Evolutionary conservation across 1,284 basidiomycete species (phyloP).

Genomic region (Heterobasidion annosum): DNA sequence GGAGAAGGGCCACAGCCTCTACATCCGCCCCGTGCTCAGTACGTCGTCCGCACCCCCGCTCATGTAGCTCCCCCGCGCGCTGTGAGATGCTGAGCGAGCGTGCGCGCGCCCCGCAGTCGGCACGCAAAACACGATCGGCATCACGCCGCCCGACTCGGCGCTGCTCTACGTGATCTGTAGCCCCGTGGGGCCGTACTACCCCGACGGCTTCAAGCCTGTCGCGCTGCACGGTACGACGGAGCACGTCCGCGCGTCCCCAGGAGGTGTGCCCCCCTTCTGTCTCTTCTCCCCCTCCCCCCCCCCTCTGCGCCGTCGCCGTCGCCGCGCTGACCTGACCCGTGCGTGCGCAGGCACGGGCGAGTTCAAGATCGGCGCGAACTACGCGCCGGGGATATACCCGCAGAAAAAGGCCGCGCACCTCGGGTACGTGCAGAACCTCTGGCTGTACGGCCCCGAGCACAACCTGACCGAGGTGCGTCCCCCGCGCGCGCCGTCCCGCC

Average conservation of each 20-base stretch:
- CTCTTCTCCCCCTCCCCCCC: not conserved
- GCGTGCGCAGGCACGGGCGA: constrained; percentile 64
- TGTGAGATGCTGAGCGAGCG: no score
- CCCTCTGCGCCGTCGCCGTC: not conserved
- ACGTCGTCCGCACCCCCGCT: not conserved
- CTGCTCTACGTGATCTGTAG: constrained; percentile 92
- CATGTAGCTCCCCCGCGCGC: not conserved
- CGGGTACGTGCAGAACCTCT: constrained; percentile 94
- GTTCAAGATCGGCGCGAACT: constrained; percentile 90
- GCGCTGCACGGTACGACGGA: constrained; percentile 88
- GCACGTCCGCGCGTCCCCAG: constrained; percentile 83
- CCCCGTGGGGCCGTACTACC: constrained; percentile 94
- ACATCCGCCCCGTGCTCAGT: not conserved
- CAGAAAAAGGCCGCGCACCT: constrained; percentile 77
- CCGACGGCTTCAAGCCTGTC: constrained; percentile 55
- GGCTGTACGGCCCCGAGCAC: constrained; percentile 87
- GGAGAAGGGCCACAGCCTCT: constrained; percentile 14
- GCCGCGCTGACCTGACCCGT: not conserved
- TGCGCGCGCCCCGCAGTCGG: not conserved
- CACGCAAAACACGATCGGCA: constrained; percentile 1
- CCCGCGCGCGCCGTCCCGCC: not conserved
- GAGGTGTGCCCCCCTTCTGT: constrained; percentile 36
- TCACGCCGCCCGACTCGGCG: constrained; percentile 41
- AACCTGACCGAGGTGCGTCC: constrained; percentile 63
- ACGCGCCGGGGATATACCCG: constrained; percentile 83